Evolutionary conservation across 1,139 yeast genomes (phyloP), one percentile per base, ranked within the genome.

Genomic region (Hanseniaspora uvarum): DNA sequence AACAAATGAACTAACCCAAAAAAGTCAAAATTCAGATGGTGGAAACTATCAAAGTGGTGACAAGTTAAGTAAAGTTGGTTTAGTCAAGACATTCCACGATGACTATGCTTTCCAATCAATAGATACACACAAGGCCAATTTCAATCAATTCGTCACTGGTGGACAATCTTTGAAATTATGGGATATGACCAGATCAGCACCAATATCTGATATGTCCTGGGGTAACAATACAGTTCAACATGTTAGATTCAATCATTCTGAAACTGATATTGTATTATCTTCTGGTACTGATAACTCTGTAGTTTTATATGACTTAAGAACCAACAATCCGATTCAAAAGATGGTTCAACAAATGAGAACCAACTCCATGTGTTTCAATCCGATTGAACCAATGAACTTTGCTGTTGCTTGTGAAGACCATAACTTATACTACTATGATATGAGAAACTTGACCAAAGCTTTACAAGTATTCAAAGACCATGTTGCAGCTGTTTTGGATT

Each of bases 381-480:
- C 99, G 4, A 86, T 92, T 85, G 97, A 92, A 69, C 95, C 98
- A 1, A 92, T 80, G 70, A 81, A 84, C 64, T 89, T 94, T 70
- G 97, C 92, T 19, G 80, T 86, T 51, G 98, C 88, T 1, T 80
- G 80, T 64, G 99, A 94, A 70, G 98, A 94, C 71, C 97, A 92
- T 69, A 94, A 94, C 65, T 83, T 84, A 11, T 94, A 94, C 67
- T 77, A 85, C 56, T 94, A 95, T 80, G 99, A 94, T 70, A 92
- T 94, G 96, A 77, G 99, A 65, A 86, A 88, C 64, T 74, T 94
- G 76, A 74, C 74, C 46, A 75, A 85, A 55, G 83, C 96, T 0
- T 66, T 82, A 48, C 89, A 88, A 61, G 87, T 92, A 16, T 87
- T 79, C 70, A 89, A 92, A 70, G 98, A 89, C 68, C 99, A 94